These are phyloP conservation scores for Fraxinus ornus DNA, from an alignment of 305 asterid species.

Conservation along the genomic window DNA sequence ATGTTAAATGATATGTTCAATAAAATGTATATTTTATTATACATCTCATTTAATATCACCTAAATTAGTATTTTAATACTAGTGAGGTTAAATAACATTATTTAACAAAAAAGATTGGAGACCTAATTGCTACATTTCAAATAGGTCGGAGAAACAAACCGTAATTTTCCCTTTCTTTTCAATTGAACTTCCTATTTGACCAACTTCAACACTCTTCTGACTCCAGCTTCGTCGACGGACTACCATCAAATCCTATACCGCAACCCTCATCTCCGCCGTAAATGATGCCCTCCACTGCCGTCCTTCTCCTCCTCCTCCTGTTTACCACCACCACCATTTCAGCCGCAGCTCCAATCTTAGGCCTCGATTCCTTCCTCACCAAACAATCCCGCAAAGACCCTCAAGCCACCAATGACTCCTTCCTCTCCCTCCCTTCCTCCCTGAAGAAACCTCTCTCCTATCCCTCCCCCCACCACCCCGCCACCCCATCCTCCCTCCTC, in stretches of 20 bases:
- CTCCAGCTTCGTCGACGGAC: neutral
- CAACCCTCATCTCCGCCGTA: constrained; percentile 20
- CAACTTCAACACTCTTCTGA: neutral
- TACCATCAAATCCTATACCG: constrained; percentile 11
- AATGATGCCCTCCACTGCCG: constrained; percentile 35
- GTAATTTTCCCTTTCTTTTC: neutral
- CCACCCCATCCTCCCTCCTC: constrained; percentile 51
- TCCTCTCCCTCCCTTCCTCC: constrained; percentile 53
- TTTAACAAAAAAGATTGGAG: neutral
- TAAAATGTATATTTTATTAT: too few species aligned
- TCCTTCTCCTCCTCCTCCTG: constrained; percentile 26
- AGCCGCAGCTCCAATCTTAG: constrained; percentile 49
- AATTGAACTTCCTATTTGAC: neutral
- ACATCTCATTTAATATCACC: too few species aligned
- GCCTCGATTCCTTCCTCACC: constrained; percentile 71
- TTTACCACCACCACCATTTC: constrained; percentile 21
- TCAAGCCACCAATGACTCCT: constrained; percentile 63
- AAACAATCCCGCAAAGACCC: constrained; percentile 65
- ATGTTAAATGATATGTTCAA: too few species aligned
- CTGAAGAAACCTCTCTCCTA: constrained; percentile 52
- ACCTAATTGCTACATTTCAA: neutral
- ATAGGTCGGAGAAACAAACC: neutral
- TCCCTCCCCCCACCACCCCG: constrained; percentile 36
- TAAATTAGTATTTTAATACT: too few species aligned
- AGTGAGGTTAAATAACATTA: too few species aligned